These are phyloP conservation scores for Ceratocystis lukuohia DNA, from an alignment of 2,329 filamentous ascomycete genomes.

Conservation along the genomic window DNA sequence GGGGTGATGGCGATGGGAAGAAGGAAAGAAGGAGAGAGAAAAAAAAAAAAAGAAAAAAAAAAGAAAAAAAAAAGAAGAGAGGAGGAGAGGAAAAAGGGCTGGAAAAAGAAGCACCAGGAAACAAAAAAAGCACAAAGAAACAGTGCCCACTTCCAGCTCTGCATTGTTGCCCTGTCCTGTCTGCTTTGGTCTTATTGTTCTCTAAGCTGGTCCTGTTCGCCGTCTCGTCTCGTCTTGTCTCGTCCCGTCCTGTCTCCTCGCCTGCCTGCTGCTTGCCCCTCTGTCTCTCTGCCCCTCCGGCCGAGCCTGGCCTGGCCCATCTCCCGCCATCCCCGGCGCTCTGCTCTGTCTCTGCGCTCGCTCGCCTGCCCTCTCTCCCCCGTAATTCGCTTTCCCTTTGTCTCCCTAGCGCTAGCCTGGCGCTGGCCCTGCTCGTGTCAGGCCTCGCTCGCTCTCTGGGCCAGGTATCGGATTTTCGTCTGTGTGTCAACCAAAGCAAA, in stretches of 20 bases:
- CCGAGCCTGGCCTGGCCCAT: background rate
- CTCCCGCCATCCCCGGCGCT: background rate
- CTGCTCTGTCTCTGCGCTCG: too few relatives aligned
- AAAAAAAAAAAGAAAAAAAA: slow-evolving; percentile 2
- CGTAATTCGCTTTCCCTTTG: too few relatives aligned
- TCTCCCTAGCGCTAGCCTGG: too few relatives aligned
- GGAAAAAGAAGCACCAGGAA: too few relatives aligned
- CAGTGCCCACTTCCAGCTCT: too few relatives aligned
- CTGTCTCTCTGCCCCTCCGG: background rate
- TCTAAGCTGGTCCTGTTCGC: background rate
- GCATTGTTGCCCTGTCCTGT: too few relatives aligned
- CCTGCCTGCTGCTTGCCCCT: background rate
- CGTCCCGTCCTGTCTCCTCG: background rate
- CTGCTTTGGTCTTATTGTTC: background rate
- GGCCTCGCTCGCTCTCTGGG: background rate
- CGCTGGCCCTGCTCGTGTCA: too few relatives aligned
- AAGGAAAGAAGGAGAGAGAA: background rate
- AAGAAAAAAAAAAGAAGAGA: background rate
- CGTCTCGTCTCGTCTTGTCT: slow-evolving; percentile 2
- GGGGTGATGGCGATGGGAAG: background rate
- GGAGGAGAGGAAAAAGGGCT: background rate
- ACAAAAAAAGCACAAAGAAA: too few relatives aligned
- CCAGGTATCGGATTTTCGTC: slow-evolving; percentile 1
- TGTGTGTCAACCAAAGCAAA: background rate
- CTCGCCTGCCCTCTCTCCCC: too few relatives aligned